Percentiles rank a stretch among this genome's conserved stretches.
phyloP scores from a whole-genome alignment of 305 asterid genomes.

The Fraxinus xanthoxyloides region DNA sequence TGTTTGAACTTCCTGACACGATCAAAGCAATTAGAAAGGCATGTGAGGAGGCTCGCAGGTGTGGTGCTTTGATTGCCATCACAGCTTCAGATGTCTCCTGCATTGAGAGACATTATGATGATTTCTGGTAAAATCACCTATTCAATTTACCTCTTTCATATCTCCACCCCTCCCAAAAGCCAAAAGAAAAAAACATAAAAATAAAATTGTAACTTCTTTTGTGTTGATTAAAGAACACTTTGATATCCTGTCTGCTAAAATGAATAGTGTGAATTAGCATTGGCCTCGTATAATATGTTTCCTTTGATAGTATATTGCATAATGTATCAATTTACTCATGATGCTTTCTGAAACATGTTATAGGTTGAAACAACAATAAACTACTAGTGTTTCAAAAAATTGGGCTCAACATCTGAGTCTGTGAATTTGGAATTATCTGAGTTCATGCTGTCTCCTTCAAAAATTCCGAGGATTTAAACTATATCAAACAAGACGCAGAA shows the following conservation, averaged over 20 bases:
- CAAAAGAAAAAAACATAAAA: not conserved
- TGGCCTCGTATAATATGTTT: not conserved
- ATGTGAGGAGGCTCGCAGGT: conserved; percentile 78
- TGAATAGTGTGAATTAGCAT: conserved; percentile 2
- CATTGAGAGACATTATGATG: conserved; percentile 89
- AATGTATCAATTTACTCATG: not conserved
- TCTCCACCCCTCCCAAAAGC: not conserved
- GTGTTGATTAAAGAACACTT: not conserved
- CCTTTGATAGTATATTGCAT: not conserved
- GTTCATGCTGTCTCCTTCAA: conserved; percentile 9
- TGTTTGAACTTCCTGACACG: conserved; percentile 92
- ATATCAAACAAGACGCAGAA: conserved; percentile 1
- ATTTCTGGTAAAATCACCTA: conserved; percentile 66
- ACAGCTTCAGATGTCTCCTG: conserved; percentile 97
- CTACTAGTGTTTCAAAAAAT: not conserved
- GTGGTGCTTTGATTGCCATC: conserved; percentile 91
- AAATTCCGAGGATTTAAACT: not conserved
- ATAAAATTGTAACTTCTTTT: not conserved
- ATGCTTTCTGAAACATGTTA: not conserved
- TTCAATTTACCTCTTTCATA: not conserved
- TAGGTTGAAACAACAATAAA: not conserved
- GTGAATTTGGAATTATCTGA: conserved; percentile 1
- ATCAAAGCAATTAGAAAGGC: conserved; percentile 77
- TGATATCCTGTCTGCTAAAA: not conserved
- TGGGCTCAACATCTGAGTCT: not conserved